Evolutionary conservation across 305 asterid species (phyloP), one percentile per base, ranked within the genome.

Genomic region (Fraxinus sp.): DNA sequence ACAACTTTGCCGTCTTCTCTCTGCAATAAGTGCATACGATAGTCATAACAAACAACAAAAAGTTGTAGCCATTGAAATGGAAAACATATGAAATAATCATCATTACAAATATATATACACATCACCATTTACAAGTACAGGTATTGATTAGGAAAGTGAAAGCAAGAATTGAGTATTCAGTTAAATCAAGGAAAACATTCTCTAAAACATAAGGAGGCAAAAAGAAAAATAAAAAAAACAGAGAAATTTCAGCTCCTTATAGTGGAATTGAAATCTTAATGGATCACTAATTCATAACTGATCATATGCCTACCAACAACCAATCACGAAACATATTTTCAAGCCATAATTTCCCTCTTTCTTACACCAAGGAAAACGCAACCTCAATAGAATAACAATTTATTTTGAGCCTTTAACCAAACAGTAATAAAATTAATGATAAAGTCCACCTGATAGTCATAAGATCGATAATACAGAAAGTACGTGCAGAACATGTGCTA

Each of bases 1-100:
- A 85, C 84, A 85, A 88, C 94, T 91, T 72, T 91, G 88, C 85
- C 96, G 82, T 85, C 97, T 92, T 88, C 95, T 92, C 89, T 94
- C 99, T 95, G 92, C 91, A 86, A 44, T 68, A 85, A 79, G 78
- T 59, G 80, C 37, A 76, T 64, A 70, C 44, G 26, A 76, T 2
- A 83, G 26, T 55, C 37, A 70, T 77, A 52, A 84, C 5, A 76
- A 81, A 71, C 41, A 72, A 72, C 20, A 76, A 81, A 39, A 52
- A 64, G 3, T 36, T 24, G 18, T 4, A 30, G 32, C 28, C 18
- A 35, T 30, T 26, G 62, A 41, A 72, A 22, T 20, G 16, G 14
- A 78, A 22, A 32, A 66, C 57, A 52, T 41, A 18, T 18, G 52
- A 68, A 68, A 28, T 28, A 32, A 13, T 11, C 36, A 66, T 66